A percentile compares a stretch with the other conserved stretches of the same genome.
These are phyloP conservation scores for Paramarasmius palmivorus DNA, from an alignment of 1,284 basidiomycete species.

Conservation along the genomic window DNA sequence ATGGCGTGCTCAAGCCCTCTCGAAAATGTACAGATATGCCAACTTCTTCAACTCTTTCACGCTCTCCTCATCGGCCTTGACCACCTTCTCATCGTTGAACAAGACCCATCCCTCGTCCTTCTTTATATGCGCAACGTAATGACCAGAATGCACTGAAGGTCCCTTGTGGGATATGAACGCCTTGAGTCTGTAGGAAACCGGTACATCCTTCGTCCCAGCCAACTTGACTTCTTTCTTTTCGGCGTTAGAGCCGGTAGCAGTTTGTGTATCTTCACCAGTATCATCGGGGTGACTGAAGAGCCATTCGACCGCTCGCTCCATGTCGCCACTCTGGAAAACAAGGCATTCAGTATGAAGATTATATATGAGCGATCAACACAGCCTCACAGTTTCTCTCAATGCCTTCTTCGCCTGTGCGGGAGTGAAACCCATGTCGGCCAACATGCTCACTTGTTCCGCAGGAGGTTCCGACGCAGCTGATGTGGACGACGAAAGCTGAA, in stretches of 20 bases:
- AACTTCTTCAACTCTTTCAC: conserved; percentile 72
- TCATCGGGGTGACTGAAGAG: conserved; percentile 96
- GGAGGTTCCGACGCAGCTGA: conserved; percentile 54
- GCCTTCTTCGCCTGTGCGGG: conserved; percentile 85
- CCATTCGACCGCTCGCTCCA: conserved; percentile 93
- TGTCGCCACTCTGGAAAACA: conserved; percentile 58
- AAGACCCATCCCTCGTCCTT: conserved; percentile 74
- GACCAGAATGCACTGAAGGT: conserved; percentile 91
- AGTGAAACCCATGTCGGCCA: conserved; percentile 95
- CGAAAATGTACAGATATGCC: conserved; percentile 90
- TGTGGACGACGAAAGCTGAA: conserved; percentile 38
- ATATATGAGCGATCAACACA: conserved; percentile 9
- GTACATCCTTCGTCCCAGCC: conserved; percentile 58
- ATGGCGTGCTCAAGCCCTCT: conserved; percentile 37
- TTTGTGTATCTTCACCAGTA: conserved; percentile 59
- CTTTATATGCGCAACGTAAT: conserved; percentile 87
- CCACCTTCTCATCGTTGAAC: conserved; percentile 97
- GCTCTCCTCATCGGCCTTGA: conserved; percentile 78
- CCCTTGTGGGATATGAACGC: conserved; percentile 98
- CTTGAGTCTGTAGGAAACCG: conserved; percentile 81
- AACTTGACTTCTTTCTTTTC: conserved; percentile 21
- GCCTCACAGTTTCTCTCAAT: conserved; percentile 77
- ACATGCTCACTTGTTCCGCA: conserved; percentile 67
- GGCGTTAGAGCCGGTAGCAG: conserved; percentile 26
- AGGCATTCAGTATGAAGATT: background rate